Base-by-base conservation (phyloP, 192 early-diverging fungal genomes). In the Linnemannia hyalina region DNA sequence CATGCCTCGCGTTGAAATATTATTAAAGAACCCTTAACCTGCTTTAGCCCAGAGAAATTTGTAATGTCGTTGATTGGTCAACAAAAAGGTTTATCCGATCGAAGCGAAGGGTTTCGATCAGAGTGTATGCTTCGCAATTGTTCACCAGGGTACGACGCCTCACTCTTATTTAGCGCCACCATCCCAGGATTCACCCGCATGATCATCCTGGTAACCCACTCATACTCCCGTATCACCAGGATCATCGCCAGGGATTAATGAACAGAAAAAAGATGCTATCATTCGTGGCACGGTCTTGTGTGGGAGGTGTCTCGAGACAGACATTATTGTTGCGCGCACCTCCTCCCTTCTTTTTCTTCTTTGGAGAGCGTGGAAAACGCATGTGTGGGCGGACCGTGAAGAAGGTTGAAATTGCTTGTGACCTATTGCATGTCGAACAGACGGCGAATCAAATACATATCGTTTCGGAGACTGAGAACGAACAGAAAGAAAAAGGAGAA, bases 401-500 rank as follows among this genome's bases (percentile, higher is more conserved):
- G 11, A 65, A 32, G 26, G 7, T 4, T 5, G 16, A 65, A 11
- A 11, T 23, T 29, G 60, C 60, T 29, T 65, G 60, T 65, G 60
- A 65, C 60, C 29, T 29, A 15, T 23, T 65, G 60, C 60, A 65
- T 29, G 3, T 52, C 20, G 49, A 52, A 13, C 3, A n/a, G 60
- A 65, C 60, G 60, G 60, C 60, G 60, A 65, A 65, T 65, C 55
- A 65, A 65, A 65, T 32, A 11, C 60, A 65, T 60, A n/a, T 1
- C 29, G 60, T 65, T 65, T 65, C 60, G 60, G n/a, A 65, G 60
- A 15, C 60, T n/a, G n/a, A 10, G n/a, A 57, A 46, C 11, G 44
- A 46, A 46, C 44, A 46, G 10, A 46, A 15, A 46, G 13, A 1
- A 9, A 57, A 8, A 11, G 0, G n/a, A 9, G 26, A 26, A 60